A percentile compares a stretch with the other conserved stretches of the same genome.
Evolutionary conservation across 2,329 filamentous ascomycete genomes (phyloP).

Genomic region (Colletotrichum sp.): DNA sequence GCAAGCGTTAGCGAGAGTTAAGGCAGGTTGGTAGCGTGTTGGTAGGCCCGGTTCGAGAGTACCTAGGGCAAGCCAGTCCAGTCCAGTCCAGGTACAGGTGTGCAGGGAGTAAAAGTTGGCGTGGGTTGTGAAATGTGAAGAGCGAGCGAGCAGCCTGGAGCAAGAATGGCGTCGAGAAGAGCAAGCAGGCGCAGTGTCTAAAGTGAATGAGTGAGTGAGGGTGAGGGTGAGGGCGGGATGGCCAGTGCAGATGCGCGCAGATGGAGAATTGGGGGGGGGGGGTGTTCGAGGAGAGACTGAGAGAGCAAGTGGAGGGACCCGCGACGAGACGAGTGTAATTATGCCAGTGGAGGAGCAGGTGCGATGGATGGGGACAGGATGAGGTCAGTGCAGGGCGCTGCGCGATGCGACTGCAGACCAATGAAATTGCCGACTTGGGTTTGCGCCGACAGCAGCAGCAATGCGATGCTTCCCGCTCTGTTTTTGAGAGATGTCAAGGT

Average conservation of each 20-base stretch:
- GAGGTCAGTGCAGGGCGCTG: slow-evolving; percentile 9
- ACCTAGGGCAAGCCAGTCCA: not conserved
- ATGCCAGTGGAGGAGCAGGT: slow-evolving; percentile 5
- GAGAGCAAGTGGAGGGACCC: not conserved
- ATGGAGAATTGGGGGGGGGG: not conserved
- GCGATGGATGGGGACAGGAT: not conserved
- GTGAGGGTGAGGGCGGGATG: not conserved
- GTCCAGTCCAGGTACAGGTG: not conserved
- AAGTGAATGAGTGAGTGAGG: not conserved
- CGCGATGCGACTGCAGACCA: not conserved
- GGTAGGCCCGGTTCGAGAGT: not conserved
- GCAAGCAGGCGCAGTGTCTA: not conserved
- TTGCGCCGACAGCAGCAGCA: not conserved
- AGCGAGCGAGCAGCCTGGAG: not conserved
- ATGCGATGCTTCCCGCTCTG: not conserved
- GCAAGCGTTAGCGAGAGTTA: not conserved
- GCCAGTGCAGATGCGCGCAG: not conserved
- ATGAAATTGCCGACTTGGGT: not conserved
- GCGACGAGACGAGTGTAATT: not conserved
- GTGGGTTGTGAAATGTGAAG: not conserved
- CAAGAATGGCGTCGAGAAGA: not conserved
- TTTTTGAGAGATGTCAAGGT: not conserved
- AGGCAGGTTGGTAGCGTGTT: not conserved
- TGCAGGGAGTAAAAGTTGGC: not conserved
- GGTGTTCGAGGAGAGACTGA: not conserved